Evolutionary conservation across 2,329 filamentous ascomycete genomes (phyloP).

Genomic region (Paracoccidioides lutzii): DNA sequence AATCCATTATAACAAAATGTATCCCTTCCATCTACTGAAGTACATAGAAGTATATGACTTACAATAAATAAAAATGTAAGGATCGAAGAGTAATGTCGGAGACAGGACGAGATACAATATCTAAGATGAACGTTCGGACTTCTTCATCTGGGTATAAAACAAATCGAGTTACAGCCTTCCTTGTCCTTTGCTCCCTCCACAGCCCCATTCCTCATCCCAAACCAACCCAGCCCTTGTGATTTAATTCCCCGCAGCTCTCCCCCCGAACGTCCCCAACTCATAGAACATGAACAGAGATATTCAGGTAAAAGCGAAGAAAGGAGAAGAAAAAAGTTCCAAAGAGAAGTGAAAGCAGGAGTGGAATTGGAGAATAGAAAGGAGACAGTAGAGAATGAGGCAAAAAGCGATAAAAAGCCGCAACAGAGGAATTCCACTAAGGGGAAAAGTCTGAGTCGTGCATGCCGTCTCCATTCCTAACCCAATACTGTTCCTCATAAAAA

Average conservation of each 20-base stretch:
- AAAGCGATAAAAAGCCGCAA: background rate
- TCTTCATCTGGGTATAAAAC: no score
- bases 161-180: no score
- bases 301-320: background rate
- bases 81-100: no score
- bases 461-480: background rate
- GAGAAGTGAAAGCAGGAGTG: background rate
- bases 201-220: background rate
- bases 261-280: background rate
- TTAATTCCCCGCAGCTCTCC: background rate
- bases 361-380: background rate
- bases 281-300: background rate
- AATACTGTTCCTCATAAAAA: slow-evolving; percentile 8
- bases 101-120: no score
- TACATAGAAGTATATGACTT: no score
- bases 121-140: no score
- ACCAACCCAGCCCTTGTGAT: background rate
- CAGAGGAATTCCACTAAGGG: background rate
- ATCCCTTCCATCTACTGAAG: no score
- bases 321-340: background rate
- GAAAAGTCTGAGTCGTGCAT: background rate
- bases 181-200: no score
- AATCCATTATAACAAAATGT: no score
- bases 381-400: background rate
- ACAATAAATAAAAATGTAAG: no score